phyloP scores from a whole-genome alignment of 2,329 filamentous ascomycete genomes.

The Xylaria sp. region DNA sequence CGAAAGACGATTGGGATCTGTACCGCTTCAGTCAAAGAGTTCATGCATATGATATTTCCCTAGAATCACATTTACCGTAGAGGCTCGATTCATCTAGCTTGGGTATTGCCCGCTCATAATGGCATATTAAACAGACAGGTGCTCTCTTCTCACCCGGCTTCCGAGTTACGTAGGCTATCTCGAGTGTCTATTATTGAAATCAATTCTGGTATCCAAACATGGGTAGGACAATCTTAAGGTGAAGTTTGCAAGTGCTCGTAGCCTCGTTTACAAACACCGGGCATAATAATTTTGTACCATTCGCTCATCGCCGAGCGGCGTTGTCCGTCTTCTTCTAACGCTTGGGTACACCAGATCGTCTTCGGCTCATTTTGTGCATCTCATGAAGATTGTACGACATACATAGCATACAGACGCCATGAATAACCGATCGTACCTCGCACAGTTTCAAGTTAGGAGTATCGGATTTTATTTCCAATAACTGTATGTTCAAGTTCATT shows the following conservation, averaged over 20 bases:
- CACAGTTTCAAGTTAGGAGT: neutral
- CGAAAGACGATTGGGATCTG: slow-evolving; percentile 20
- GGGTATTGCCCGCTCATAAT: neutral
- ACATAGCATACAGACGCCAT: slow-evolving; percentile 9
- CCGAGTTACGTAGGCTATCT: neutral
- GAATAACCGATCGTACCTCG: slow-evolving; percentile 11
- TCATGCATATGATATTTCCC: slow-evolving; percentile 21
- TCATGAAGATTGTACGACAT: slow-evolving; percentile 4
- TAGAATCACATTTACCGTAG: neutral
- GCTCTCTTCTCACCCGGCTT: neutral
- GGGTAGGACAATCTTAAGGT: neutral
- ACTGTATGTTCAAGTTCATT: neutral
- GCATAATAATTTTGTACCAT: neutral
- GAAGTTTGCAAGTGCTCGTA: neutral
- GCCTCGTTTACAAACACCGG: neutral
- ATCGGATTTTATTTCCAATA: neutral
- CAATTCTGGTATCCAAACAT: neutral
- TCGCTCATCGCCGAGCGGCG: slow-evolving; percentile 24
- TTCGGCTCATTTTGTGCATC: slow-evolving; percentile 6
- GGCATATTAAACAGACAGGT: neutral
- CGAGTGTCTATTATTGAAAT: neutral
- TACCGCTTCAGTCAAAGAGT: slow-evolving; percentile 9
- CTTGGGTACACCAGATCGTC: slow-evolving; percentile 1
- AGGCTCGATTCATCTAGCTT: neutral
- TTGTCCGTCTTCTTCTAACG: slow-evolving; percentile 14